Conservation (phyloP, 768 basidiomycete genomes). For the Inosperma sp. region DNA sequence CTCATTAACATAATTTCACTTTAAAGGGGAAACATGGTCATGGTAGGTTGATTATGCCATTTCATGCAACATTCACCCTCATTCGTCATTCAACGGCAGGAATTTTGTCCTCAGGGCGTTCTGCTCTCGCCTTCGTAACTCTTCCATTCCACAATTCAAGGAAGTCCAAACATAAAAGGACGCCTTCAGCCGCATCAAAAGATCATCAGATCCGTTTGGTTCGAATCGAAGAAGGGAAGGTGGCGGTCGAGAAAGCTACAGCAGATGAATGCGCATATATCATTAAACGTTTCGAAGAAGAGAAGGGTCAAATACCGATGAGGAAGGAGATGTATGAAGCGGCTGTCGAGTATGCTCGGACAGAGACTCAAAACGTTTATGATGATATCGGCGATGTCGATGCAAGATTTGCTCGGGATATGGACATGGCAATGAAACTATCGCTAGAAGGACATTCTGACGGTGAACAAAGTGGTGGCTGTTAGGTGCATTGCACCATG, state of each 20-base stretch:
- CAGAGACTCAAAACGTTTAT: conserved; percentile 16
- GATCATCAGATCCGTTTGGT: conserved; percentile 34
- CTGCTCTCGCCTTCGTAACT: neutral
- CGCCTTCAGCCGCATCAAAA: conserved; percentile 26
- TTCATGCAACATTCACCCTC: no score
- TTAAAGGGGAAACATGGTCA: no score
- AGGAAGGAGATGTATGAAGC: conserved; percentile 33
- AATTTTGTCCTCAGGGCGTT: neutral
- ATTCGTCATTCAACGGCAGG: no score
- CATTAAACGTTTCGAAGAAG: conserved; percentile 35
- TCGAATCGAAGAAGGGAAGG: conserved; percentile 37
- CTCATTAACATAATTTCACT: no score
- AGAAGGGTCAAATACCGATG: conserved; percentile 26
- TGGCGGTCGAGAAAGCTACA: conserved; percentile 33
- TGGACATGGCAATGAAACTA: conserved; percentile 14
- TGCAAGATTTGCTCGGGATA: conserved; percentile 12
- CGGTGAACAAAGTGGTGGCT: neutral
- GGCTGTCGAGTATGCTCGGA: conserved; percentile 30
- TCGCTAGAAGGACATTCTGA: conserved; percentile 11
- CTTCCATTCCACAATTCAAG: neutral
- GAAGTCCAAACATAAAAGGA: conserved; percentile 27
- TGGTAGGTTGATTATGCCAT: no score
- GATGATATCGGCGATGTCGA: conserved; percentile 14
- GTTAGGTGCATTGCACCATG: no score
- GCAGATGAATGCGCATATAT: conserved; percentile 31